Percentiles rank a stretch among this genome's conserved stretches.
These are phyloP conservation scores for Trichoderma arundinaceum DNA, from an alignment of 2,329 filamentous ascomycete species.

Conservation along the genomic window DNA sequence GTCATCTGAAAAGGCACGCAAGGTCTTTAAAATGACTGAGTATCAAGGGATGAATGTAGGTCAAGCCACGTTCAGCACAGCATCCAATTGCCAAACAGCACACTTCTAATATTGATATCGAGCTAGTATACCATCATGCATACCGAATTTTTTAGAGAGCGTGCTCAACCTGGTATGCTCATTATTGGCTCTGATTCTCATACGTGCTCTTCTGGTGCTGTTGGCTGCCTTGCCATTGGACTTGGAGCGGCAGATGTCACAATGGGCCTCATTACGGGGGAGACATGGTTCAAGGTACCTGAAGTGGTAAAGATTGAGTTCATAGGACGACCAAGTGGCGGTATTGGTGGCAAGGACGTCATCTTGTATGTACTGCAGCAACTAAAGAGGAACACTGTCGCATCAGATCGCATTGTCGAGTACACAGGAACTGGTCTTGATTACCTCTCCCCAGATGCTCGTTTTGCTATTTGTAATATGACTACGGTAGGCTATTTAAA, in stretches of 20 bases:
- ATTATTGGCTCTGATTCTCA: slow-evolving; percentile 53
- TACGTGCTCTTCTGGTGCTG: slow-evolving; percentile 51
- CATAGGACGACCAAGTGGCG: slow-evolving; percentile 43
- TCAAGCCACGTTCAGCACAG: slow-evolving; percentile 50
- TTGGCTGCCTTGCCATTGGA: slow-evolving; percentile 51
- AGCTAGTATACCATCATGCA: slow-evolving; percentile 49
- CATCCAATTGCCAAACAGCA: neutral
- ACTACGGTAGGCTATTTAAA: slow-evolving; percentile 39
- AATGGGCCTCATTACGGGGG: slow-evolving; percentile 51
- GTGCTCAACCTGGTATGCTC: slow-evolving; percentile 52
- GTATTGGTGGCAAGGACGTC: slow-evolving; percentile 53
- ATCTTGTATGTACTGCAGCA: slow-evolving; percentile 52
- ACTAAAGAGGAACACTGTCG: slow-evolving; percentile 54
- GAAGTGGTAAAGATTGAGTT: slow-evolving; percentile 50
- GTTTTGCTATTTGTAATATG: slow-evolving; percentile 57
- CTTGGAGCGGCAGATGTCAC: slow-evolving; percentile 53
- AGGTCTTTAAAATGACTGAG: slow-evolving; percentile 28
- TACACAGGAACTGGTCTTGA: slow-evolving; percentile 50
- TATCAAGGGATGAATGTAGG: slow-evolving; percentile 43
- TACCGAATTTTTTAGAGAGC: slow-evolving; percentile 52
- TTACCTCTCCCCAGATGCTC: slow-evolving; percentile 49
- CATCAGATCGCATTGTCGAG: slow-evolving; percentile 52
- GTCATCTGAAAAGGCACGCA: slow-evolving; percentile 40
- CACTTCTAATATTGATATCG: slow-evolving; percentile 11
- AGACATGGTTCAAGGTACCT: slow-evolving; percentile 55